Base-by-base conservation (phyloP, 164 flowering plant species). In the Vitis riparia region DNA sequence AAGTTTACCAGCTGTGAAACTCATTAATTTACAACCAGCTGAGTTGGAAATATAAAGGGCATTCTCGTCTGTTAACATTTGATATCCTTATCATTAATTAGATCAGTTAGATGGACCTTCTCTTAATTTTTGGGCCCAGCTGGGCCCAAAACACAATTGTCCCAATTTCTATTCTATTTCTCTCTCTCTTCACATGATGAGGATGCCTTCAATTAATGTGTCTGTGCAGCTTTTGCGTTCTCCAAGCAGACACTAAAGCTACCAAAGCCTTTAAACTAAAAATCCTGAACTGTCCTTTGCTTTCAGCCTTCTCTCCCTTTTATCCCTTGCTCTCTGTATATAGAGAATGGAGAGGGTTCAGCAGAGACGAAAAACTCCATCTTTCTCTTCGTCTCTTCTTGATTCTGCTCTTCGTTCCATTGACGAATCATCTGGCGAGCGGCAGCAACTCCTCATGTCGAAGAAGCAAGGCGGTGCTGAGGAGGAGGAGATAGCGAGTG, bases 371-470 rank as follows among this genome's bases (percentile, higher is more conserved):
- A 77, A 76, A 52, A 72, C 79, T 27, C 79, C 84, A 48, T 81
- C 84, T 61, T 81, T 81, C 71, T 81, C 84, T 55, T 77, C 84
- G 11, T 59, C 81, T 32, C 77, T 81, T 4, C 79, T 81, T n/a
- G 84, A 81, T 48, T 47, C 84, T 16, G 75, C 78, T 51, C 78
- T 65, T 58, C 77, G 79, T 37, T 77, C 80, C 27, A 77, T 77
- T 62, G 80, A 77, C 55, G 72, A 80, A 44, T 60, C 77, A 27
- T 51, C 59, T 51, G 60, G n/a, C 16, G 53, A 30, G 7, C 48
- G 11, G 60, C 71, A 8, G 32, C 63, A 15, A 27, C 60, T 19
- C 4, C 61, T 49, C 62, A 14, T 59, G 65, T 12, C 16, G 5
- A 75, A 62, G 67, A 76, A 64, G 59, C 82, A 73, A 57, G 65